Base-by-base conservation (phyloP, 108 stramenopile species). In the Nitzschia putrida region DNA sequence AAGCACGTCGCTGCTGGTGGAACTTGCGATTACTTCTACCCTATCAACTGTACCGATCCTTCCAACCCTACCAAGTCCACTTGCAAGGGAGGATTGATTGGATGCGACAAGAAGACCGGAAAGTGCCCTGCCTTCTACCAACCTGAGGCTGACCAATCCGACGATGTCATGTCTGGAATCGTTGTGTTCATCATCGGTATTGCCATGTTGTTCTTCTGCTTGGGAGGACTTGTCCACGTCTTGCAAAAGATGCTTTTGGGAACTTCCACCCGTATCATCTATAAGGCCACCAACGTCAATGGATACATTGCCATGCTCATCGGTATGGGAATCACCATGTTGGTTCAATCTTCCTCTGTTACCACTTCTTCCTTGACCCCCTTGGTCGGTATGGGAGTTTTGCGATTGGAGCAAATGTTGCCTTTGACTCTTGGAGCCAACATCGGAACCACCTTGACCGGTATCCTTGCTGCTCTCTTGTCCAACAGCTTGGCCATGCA, bases 201-300 rank as follows among this genome's bases (percentile, higher is more conserved):
- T 52, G 45, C 86, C 57, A 79, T 92, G 22, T 61, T 95, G 41
- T 75, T 91, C 63, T 41, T 85, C 38, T 95, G 91, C 72, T 84
- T 95, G 54, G 65, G 86, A 53, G 90, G 79, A 55, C 72, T 95
- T 65, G 94, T 95, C 26, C 82, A 75, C 53, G 76, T 92, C 65
- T 82, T 94, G 51, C 88, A 88, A 66, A 77, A 77, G 57, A 88
- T 89, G 74, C 73, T 94, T 22, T 56, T 86, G 51, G 93, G 89
- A 38, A 77, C 78, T 55, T 89, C 90, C 53, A 87, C 90, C 43
- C 85, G 87, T 64, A 76, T 88, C 51, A 83, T 94, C 65, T 84
- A 88, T 79, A 92, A 92, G 85, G 91, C 94, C 22, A 91, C 91
- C 55, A 85, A 92, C 70, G 80, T 95, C 70, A 88, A 88, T 53